phyloP scores from a whole-genome alignment of 176 grass and related monocot species.

The Ananas comosus region DNA sequence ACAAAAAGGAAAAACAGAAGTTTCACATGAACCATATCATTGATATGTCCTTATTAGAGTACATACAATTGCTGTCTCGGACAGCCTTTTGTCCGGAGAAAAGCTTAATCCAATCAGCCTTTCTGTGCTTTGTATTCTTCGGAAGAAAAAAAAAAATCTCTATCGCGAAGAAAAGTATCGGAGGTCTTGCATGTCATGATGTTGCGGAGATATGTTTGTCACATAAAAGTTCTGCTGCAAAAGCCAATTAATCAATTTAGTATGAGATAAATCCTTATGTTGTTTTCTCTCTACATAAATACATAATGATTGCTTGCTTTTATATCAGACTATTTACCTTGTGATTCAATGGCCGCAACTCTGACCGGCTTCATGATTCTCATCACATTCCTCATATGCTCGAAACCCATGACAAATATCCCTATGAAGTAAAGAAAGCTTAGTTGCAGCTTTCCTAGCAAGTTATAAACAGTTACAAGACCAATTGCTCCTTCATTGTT shows the following conservation, averaged over 20 bases:
- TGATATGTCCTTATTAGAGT: not conserved
- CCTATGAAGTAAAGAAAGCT: constrained; percentile 89
- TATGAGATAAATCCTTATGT: not conserved
- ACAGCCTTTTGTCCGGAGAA: not conserved
- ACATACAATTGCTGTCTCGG: not conserved
- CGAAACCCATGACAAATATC: constrained; percentile 62
- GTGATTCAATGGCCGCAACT: constrained; percentile 57
- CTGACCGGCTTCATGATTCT: constrained; percentile 69
- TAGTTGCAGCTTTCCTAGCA: constrained; percentile 84
- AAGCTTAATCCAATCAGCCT: not conserved
- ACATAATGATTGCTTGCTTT: not conserved
- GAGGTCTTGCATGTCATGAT: not conserved
- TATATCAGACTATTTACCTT: constrained; percentile 23
- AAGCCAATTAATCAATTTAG: not conserved
- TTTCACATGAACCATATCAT: not conserved
- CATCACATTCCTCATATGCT: constrained; percentile 65
- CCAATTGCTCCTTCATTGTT: constrained; percentile 46
- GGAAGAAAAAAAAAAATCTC: not conserved
- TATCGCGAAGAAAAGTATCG: not conserved
- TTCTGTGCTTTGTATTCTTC: constrained; percentile 3
- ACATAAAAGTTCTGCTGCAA: not conserved
- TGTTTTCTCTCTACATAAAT: not conserved
- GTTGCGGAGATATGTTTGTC: not conserved
- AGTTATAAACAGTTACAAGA: constrained; percentile 52
- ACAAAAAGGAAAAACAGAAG: not conserved